Conservation (phyloP, 441 rosid genomes). For the Populus hybrid region DNA sequence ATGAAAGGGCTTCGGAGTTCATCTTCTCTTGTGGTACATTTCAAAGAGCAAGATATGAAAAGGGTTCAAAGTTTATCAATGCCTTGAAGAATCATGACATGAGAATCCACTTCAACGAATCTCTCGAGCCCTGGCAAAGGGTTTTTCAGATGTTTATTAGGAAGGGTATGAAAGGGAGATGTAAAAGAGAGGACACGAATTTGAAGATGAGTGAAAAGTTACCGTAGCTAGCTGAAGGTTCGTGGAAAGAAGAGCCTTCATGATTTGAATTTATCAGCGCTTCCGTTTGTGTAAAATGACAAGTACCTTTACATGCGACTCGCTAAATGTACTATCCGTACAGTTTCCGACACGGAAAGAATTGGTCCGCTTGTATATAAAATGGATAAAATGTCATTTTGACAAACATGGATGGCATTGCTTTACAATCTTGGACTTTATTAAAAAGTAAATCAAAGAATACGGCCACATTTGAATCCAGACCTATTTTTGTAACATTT, state of each 20-base stretch:
- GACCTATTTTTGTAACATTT: neutral
- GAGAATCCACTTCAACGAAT: neutral
- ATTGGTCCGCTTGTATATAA: neutral
- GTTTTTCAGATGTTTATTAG: neutral
- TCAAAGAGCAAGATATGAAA: neutral
- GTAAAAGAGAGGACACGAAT: neutral
- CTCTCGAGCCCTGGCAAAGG: neutral
- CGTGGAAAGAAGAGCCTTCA: neutral
- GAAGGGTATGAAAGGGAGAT: neutral
- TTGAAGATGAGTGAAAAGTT: neutral
- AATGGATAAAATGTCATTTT: neutral
- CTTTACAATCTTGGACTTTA: neutral
- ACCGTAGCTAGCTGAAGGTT: neutral
- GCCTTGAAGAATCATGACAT: neutral
- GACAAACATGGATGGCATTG: neutral
- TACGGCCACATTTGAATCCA: neutral
- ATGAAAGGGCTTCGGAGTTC: neutral
- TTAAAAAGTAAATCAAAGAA: neutral
- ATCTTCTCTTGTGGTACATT: neutral
- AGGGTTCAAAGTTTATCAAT: neutral
- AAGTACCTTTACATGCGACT: neutral
- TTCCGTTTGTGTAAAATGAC: neutral
- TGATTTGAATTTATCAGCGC: neutral
- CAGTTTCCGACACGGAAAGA: neutral
- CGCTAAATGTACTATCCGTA: neutral